phyloP scores from a whole-genome alignment of 306 rosid species.

The Biancaea sappan region DNA sequence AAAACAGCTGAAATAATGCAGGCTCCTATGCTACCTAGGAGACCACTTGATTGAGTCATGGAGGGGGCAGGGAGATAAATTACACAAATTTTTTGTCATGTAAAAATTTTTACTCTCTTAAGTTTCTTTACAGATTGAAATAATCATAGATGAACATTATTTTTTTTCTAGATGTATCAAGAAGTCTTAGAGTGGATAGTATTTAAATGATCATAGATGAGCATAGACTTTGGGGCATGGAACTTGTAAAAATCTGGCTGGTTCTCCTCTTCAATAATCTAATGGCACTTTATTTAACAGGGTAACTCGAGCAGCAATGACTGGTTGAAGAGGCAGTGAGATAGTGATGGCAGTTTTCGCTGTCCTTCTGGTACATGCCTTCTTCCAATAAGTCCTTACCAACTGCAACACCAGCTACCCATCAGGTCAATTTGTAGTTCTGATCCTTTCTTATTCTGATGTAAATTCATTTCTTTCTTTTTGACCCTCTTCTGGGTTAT shows the following conservation, averaged over 20 bases:
- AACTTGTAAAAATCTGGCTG: constrained; percentile 11
- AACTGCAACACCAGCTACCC: constrained; percentile 54
- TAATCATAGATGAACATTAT: constrained; percentile 22
- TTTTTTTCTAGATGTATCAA: background rate
- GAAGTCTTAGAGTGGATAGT: background rate
- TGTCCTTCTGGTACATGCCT: constrained; percentile 42
- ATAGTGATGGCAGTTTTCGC: constrained; percentile 9
- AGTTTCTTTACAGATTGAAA: background rate
- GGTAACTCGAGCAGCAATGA: constrained; percentile 52
- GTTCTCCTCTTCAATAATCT: constrained; percentile 32
- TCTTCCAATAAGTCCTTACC: constrained; percentile 50
- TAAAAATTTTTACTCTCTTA: background rate
- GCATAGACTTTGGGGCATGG: constrained; percentile 1
- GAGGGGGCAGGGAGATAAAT: background rate
- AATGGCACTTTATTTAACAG: constrained; percentile 42
- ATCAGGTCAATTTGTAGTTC: constrained; percentile 41
- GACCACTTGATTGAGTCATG: background rate
- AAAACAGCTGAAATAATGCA: background rate
- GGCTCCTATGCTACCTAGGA: background rate
- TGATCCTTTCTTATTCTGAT: background rate
- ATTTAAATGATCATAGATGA: too few species aligned
- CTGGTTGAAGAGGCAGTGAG: constrained; percentile 50
- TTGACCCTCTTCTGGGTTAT: constrained; percentile 47
- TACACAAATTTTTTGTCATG: background rate
- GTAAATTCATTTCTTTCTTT: constrained; percentile 23